phyloP scores from a whole-genome alignment of 345 rosid species.

The Syzygium oleosum region DNA sequence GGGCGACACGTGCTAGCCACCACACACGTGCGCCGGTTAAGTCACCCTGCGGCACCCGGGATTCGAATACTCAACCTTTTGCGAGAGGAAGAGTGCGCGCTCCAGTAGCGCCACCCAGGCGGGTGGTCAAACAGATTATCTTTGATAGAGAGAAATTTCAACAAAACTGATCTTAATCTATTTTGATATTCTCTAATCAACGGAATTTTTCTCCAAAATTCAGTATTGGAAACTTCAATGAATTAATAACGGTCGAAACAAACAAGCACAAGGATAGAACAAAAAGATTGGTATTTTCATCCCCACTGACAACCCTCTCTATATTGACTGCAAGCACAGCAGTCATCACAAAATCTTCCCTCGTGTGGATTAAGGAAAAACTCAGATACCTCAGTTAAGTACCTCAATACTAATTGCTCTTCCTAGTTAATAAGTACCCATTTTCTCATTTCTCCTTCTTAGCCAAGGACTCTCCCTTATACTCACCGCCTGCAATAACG shows the following conservation, averaged over 20 bases:
- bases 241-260: not conserved
- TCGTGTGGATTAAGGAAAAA: not conserved
- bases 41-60: too few species aligned
- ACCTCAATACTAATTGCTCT: not conserved
- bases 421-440: not conserved
- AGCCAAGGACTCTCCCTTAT: slow-evolving; percentile 80
- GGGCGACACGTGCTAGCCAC: too few species aligned
- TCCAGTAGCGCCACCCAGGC: too few species aligned
- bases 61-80: too few species aligned
- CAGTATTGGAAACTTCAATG: not conserved
- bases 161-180: not conserved
- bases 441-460: slow-evolving; percentile 45
- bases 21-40: too few species aligned
- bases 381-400: not conserved
- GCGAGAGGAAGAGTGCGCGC: too few species aligned
- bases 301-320: not conserved
- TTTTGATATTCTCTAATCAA: not conserved
- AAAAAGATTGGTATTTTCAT: not conserved
- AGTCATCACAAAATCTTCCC: not conserved
- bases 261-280: not conserved
- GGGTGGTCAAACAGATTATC: not conserved
- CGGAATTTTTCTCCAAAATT: not conserved
- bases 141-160: not conserved
- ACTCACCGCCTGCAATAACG: slow-evolving; percentile 57
- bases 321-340: not conserved